Base-by-base conservation (phyloP, 2,329 filamentous ascomycete genomes). In the Fusarium citri region DNA sequence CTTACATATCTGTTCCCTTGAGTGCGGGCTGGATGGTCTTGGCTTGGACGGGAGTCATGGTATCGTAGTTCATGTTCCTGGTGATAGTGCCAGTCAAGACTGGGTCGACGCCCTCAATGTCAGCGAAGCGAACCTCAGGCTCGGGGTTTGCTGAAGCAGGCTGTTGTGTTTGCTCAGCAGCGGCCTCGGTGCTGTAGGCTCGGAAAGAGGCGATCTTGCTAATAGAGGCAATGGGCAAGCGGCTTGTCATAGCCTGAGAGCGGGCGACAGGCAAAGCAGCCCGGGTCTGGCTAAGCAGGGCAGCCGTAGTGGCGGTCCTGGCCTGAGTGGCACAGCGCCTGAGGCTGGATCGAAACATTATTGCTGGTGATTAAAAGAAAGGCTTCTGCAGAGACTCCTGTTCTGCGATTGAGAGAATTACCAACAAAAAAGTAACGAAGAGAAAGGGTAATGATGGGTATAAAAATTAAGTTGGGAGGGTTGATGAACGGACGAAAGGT, bases 41-140 rank as follows among this genome's bases (percentile, higher is more conserved):
- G 49, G 89, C 86, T 80, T 99, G 96, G 16, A 99, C 95, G 23
- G 96, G 92, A 23, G 95, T 98, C 96, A 99, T 98, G 42, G 84
- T 88, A 51, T 91, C 87, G 73, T 98, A 91, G 28, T 86, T 83
- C 90, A 98, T 92, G 55, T 89, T 87, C 8, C 87, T 73, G 3
- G 88, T 92, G 73, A 99, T 89, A 26, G 91, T 86, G 6, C 84
- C 76, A 68, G 97, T 84, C 54, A 98, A 81, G 63, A 85, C 88
- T 25, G 80, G 76, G 76, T 94, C 85, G 43, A 97, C 87, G 31
- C 84, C 85, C 5, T 67, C 42, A 14, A 89, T 80, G 4, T 87
- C 83, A 14, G 68, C 69, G 69, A 89, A 89, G 8, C 77, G 75
- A 25, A 79, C 78, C 56, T 80, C 50, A 15, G 77, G 74, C 16